Base-by-base conservation (phyloP, 179 eudicot genomes). In the Amaranthus tricolor region DNA sequence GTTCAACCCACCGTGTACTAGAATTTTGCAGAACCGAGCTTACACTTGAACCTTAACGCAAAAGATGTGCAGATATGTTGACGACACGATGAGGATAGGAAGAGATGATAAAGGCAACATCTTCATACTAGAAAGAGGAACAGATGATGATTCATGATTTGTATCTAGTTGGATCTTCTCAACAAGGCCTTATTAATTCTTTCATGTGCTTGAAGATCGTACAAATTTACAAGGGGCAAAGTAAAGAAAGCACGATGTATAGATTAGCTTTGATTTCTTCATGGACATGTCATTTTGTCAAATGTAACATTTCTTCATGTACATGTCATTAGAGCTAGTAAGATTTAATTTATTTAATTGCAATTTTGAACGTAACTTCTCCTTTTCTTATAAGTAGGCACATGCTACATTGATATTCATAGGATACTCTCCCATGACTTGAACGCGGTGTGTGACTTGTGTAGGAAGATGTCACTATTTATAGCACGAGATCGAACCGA, bases 71-170 rank as follows among this genome's bases (percentile, higher is more conserved):
- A 94, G 98, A 88, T 91, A 89, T 79, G 86, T 91, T 62, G 98
- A 94, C 51, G 97, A 90, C 55, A 68, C 75, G 10, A 76, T 90
- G 85, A 89, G 91, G 80, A 86, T 90, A 76, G 98, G 98, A 50
- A 88, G 98, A 75, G 97, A 94, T 78, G 87, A 91, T 68, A 89
- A 92, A 80, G 96, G 89, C 78, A 90, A 91, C 74, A 85, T 89
- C 78, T 94, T 91, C 80, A 73, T 94, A 78, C 75, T 94, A 56
- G 94, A 94, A 83, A 87, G 94, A 84, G 78, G 82, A 19, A 74
- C 67, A 69, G 73, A 85, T n/a, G 15, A 15, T 48, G 73, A 77
- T 50, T 40, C 64, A 15, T 49, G 40, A 31, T 31, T 31, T 31
- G 40, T 31, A 31, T 43, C 48, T 81, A 44, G 49, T 0, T 47